Conservation (phyloP, 2,329 filamentous ascomycete species). For the Akanthomyces muscarius region DNA sequence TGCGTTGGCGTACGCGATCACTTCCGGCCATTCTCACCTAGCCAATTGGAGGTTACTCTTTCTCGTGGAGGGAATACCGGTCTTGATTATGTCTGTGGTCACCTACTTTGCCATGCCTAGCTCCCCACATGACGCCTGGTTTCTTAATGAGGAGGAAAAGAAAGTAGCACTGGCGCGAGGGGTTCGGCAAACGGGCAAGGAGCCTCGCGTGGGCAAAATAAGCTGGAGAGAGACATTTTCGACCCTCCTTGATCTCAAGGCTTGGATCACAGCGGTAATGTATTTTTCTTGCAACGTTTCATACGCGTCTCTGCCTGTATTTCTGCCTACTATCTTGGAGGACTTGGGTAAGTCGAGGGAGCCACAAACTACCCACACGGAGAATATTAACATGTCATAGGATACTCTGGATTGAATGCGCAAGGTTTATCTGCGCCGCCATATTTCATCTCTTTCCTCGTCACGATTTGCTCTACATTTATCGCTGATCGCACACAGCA, state of each 20-base stretch:
- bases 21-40: conserved; percentile 25
- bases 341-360: conserved; percentile 28
- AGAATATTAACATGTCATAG: not conserved
- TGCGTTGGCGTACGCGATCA: conserved; percentile 32
- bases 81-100: conserved; percentile 26
- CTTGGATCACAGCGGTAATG: conserved; percentile 26
- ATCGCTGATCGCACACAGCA: conserved; percentile 34
- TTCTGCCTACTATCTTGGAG: conserved; percentile 38
- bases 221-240: conserved; percentile 31
- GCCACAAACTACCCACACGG: not conserved
- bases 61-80: conserved; percentile 30
- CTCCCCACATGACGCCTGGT: conserved; percentile 27
- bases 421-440: conserved; percentile 40
- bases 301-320: conserved; percentile 38
- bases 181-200: conserved; percentile 22
- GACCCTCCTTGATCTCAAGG: conserved; percentile 32
- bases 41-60: conserved; percentile 31
- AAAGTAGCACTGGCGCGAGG: conserved; percentile 23
- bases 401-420: conserved; percentile 35
- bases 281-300: conserved; percentile 37
- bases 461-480: conserved; percentile 28
- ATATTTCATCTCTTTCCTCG: conserved; percentile 37
- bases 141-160: conserved; percentile 28
- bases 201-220: conserved; percentile 18
- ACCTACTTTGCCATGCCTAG: conserved; percentile 31